Conservation (phyloP, 257 asterid species). For the Henckelia pumila region DNA sequence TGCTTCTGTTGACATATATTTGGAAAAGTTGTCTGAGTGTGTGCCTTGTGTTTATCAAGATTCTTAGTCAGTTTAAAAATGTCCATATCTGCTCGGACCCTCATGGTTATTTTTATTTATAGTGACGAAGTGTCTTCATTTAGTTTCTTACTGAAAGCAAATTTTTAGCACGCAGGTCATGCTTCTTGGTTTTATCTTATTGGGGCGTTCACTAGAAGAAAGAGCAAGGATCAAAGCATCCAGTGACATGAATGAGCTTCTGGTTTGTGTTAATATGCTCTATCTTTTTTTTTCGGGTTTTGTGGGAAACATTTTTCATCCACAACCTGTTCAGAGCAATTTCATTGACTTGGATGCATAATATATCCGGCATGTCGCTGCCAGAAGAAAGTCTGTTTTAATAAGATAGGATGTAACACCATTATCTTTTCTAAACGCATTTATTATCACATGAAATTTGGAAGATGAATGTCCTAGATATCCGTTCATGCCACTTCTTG, state of each 20-base stretch:
- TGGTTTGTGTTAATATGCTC: slow-evolving; percentile 46
- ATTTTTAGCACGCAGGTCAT: slow-evolving; percentile 91
- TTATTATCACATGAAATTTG: too few species aligned
- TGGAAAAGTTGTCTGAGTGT: neutral
- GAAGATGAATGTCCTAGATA: neutral
- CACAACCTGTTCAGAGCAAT: slow-evolving; percentile 11
- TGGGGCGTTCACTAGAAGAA: slow-evolving; percentile 96
- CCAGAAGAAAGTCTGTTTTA: neutral
- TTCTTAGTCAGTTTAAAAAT: neutral
- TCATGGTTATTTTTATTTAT: neutral
- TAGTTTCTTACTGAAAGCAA: slow-evolving; percentile 45
- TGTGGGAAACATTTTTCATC: neutral
- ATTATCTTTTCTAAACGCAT: too few species aligned
- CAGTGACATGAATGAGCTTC: slow-evolving; percentile 95
- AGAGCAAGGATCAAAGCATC: slow-evolving; percentile 93
- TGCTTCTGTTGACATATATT: slow-evolving; percentile 1
- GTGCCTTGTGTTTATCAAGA: neutral
- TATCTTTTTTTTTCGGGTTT: neutral
- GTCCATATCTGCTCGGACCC: slow-evolving; percentile 1
- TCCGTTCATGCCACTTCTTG: neutral
- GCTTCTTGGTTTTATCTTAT: slow-evolving; percentile 97
- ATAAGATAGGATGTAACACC: neutral
- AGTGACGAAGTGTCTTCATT: neutral
- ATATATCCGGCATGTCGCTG: slow-evolving; percentile 9
- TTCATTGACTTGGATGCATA: slow-evolving; percentile 8